Conservation (phyloP, 768 basidiomycete species). For the Pleurotus platypus region DNA sequence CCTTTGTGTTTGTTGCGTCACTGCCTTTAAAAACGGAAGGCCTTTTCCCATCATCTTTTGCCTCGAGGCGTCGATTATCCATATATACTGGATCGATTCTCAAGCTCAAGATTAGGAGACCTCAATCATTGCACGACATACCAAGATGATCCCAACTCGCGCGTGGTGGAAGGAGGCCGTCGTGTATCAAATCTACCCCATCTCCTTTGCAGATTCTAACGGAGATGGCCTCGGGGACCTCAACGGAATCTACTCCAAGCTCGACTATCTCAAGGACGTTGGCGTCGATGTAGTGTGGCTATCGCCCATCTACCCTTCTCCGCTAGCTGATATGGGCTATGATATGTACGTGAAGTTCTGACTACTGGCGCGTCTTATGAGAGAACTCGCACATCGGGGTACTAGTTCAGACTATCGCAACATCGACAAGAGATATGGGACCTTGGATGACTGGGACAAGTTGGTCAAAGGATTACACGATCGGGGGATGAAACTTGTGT, state of each 20-base stretch:
- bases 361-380: neutral
- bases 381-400: too few relatives aligned
- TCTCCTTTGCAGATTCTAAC: slow-evolving; percentile 70
- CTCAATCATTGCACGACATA: too few relatives aligned
- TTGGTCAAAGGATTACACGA: slow-evolving; percentile 52
- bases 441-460: slow-evolving; percentile 55
- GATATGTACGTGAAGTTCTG: slow-evolving; percentile 47
- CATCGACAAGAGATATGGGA: slow-evolving; percentile 65
- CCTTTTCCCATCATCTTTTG: too few relatives aligned
- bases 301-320: slow-evolving; percentile 66
- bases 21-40: too few relatives aligned
- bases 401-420: slow-evolving; percentile 60
- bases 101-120: too few relatives aligned
- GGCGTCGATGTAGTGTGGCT: slow-evolving; percentile 72
- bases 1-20: too few relatives aligned
- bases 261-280: slow-evolving; percentile 67
- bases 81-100: too few relatives aligned
- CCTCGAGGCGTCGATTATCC: too few relatives aligned
- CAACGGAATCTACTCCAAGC: slow-evolving; percentile 56
- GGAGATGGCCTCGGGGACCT: slow-evolving; percentile 71
- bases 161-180: slow-evolving; percentile 58
- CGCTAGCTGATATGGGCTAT: slow-evolving; percentile 71
- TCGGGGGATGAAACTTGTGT: slow-evolving; percentile 71
- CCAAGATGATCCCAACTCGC: neutral
- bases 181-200: slow-evolving; percentile 70